Evolutionary conservation across 2,329 filamentous ascomycete species (phyloP).

Genomic region (Colletotrichum camelliae): DNA sequence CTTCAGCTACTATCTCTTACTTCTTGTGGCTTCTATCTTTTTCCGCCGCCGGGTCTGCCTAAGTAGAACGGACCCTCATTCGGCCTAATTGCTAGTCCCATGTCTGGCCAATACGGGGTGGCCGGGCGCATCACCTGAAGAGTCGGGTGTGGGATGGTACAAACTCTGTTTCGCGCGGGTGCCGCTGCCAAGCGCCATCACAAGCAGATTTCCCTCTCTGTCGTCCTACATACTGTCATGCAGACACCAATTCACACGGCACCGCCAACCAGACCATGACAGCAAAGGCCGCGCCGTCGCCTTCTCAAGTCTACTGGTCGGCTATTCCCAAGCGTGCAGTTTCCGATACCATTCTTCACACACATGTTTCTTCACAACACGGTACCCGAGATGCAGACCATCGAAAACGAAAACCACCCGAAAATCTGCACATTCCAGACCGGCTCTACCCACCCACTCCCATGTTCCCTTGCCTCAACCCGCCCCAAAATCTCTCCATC

Average conservation of each 20-base stretch:
- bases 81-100: neutral
- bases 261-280: slow-evolving; percentile 7
- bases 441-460: neutral
- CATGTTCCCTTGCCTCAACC: too few species aligned
- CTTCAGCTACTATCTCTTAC: neutral
- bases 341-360: neutral
- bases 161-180: slow-evolving; percentile 21
- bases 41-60: neutral
- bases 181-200: slow-evolving; percentile 20
- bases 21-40: neutral
- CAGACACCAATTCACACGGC: neutral
- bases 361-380: neutral
- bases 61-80: neutral
- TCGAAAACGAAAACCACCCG: neutral
- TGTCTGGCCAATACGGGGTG: slow-evolving; percentile 4
- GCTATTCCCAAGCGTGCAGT: neutral
- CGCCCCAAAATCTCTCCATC: neutral
- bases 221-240: slow-evolving; percentile 11
- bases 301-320: neutral
- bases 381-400: neutral
- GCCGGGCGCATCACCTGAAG: slow-evolving; percentile 12
- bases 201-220: slow-evolving; percentile 16
- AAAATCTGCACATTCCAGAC: neutral
- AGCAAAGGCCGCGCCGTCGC: neutral
- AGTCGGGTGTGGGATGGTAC: slow-evolving; percentile 5